A percentile compares a stretch with the other conserved stretches of the same genome.
Conservation (phyloP, 2,329 filamentous ascomycete genomes). For the Aspergillus ustus region DNA sequence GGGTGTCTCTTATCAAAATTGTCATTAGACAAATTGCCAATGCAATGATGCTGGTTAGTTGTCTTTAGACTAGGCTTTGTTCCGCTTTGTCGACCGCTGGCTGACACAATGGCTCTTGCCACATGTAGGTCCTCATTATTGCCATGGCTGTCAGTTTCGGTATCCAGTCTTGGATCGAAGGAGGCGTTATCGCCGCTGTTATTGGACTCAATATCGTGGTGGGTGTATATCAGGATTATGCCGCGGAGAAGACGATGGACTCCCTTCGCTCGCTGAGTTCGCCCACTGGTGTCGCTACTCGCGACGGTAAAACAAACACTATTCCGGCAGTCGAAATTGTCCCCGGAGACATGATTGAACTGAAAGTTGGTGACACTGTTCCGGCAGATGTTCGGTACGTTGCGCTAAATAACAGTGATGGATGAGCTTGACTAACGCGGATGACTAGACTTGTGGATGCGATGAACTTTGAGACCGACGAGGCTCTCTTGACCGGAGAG, state of each 20-base stretch:
- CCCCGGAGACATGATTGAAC: constrained; percentile 62
- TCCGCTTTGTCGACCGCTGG: not conserved
- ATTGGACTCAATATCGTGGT: constrained; percentile 63
- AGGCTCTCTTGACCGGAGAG: constrained; percentile 66
- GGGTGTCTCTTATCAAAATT: constrained; percentile 72
- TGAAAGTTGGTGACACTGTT: constrained; percentile 64
- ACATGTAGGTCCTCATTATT: constrained; percentile 71
- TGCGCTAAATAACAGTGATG: not conserved
- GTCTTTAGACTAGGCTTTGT: not conserved
- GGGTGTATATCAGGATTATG: constrained; percentile 65
- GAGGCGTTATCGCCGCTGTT: constrained; percentile 63
- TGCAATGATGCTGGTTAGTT: constrained; percentile 67
- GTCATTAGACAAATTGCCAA: constrained; percentile 70
- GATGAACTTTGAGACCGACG: constrained; percentile 78
- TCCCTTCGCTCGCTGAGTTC: constrained; percentile 61
- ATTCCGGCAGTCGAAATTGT: constrained; percentile 64
- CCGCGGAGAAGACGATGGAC: constrained; percentile 66
- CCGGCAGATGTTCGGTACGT: constrained; percentile 64
- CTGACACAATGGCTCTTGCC: not conserved
- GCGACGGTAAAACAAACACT: constrained; percentile 60
- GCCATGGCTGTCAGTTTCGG: constrained; percentile 70
- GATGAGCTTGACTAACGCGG: constrained; percentile 39
- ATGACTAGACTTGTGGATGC: constrained; percentile 53
- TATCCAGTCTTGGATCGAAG: constrained; percentile 63
- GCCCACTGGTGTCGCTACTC: constrained; percentile 61